Evolutionary conservation across 768 basidiomycete species (phyloP).

Genomic region (Sporobolomyces phaffii): DNA sequence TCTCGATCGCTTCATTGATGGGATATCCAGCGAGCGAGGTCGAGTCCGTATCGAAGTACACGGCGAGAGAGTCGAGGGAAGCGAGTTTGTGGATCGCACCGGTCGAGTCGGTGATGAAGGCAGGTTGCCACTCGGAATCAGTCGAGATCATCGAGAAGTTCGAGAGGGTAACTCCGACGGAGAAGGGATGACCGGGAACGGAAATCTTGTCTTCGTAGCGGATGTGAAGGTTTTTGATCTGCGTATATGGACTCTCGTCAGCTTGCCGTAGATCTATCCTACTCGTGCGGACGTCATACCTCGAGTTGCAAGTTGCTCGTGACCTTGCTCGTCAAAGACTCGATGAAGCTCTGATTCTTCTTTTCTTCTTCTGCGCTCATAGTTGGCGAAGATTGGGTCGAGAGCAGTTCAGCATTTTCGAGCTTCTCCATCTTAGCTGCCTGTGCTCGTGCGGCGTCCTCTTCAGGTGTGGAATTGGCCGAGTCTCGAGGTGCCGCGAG

Average conservation of each 20-base stretch:
- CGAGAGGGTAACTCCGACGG: conserved; percentile 78
- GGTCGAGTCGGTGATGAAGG: conserved; percentile 83
- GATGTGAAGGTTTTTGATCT: conserved; percentile 70
- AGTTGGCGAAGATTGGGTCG: conserved; percentile 25
- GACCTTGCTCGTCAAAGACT: conserved; percentile 77
- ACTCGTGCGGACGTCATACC: conserved; percentile 51
- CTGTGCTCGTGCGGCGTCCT: conserved; percentile 75
- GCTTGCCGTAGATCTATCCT: conserved; percentile 48
- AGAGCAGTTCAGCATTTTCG: conserved; percentile 73
- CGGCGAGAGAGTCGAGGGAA: conserved; percentile 72
- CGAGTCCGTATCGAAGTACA: conserved; percentile 94
- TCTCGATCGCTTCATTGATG: conserved; percentile 60
- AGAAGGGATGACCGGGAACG: conserved; percentile 95
- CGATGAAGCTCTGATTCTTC: conserved; percentile 77
- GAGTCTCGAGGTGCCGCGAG: conserved; percentile 77
- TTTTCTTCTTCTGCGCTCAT: conserved; percentile 50
- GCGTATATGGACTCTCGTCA: neutral
- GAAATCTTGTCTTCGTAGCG: conserved; percentile 93
- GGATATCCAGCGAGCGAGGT: conserved; percentile 66
- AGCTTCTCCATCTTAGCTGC: conserved; percentile 83
- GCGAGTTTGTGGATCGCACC: conserved; percentile 91
- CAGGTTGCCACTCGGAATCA: conserved; percentile 75
- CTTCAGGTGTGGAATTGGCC: conserved; percentile 53
- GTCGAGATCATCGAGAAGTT: conserved; percentile 85
- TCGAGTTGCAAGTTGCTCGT: conserved; percentile 95